phyloP scores from a whole-genome alignment of 1,139 yeast genomes.

The Pneumocystis murina region DNA sequence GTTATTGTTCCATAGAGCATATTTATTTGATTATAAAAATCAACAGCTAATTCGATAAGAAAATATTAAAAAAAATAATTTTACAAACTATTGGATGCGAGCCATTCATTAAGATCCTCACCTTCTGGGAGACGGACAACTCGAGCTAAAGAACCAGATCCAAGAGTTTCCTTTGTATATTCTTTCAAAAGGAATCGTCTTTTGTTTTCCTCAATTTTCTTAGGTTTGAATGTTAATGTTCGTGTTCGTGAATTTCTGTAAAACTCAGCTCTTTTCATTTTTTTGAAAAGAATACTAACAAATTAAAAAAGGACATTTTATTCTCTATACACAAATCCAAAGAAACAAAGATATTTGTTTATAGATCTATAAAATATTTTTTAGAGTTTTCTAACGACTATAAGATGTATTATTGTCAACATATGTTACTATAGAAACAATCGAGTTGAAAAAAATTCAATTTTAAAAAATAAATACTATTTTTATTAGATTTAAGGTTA shows the following conservation, averaged over 20 bases:
- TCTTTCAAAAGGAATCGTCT: constrained; percentile 31
- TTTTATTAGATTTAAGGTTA: too few species aligned
- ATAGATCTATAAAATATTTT: not conserved
- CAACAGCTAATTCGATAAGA: constrained; percentile 23
- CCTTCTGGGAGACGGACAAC: constrained; percentile 91
- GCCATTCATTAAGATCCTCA: constrained; percentile 86
- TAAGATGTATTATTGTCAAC: too few species aligned
- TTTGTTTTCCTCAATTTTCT: constrained; percentile 5
- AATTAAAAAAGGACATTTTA: not conserved
- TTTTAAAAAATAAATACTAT: too few species aligned
- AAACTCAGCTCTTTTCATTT: not conserved
- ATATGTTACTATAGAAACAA: too few species aligned
- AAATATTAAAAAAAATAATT: not conserved
- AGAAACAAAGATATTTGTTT: not conserved
- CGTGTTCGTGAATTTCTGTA: constrained; percentile 8
- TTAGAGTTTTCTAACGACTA: too few species aligned
- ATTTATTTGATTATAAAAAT: constrained; percentile 82
- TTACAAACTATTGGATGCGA: constrained; percentile 55
- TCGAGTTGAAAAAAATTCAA: too few species aligned
- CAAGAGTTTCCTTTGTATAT: constrained; percentile 88
- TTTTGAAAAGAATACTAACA: not conserved
- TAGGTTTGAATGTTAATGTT: constrained; percentile 9
- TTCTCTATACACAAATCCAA: not conserved
- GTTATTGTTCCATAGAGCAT: constrained; percentile 95
- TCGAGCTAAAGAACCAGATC: constrained; percentile 73